These are phyloP conservation scores for Rhododendron williamsianum DNA, from an alignment of 148 eudicot genomes.

Conservation along the genomic window DNA sequence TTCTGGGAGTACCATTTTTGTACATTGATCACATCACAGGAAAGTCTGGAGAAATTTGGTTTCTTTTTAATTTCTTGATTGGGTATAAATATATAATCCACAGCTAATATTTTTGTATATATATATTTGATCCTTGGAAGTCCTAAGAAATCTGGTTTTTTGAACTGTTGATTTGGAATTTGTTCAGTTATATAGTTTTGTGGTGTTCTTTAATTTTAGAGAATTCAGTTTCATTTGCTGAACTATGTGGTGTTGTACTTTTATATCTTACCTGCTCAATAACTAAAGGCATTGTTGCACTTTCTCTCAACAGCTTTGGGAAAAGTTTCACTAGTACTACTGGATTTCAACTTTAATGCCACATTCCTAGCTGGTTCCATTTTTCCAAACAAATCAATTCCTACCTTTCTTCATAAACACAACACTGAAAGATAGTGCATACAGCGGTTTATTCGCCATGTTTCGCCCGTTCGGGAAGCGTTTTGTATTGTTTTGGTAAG, in stretches of 20 bases:
- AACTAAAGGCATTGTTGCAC: not conserved
- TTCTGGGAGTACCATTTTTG: not conserved
- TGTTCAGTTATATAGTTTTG: not conserved
- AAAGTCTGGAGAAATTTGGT: not conserved
- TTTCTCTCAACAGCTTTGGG: not conserved
- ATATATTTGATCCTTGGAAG: not conserved
- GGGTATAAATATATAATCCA: not conserved
- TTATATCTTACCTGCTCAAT: not conserved
- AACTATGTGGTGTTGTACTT: too few species aligned
- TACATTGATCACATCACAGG: not conserved
- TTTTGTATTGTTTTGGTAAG: too few species aligned
- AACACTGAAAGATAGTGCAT: too few species aligned
- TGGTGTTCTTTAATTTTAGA: not conserved
- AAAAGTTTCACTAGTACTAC: not conserved
- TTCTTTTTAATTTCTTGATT: not conserved
- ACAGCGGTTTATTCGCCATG: too few species aligned
- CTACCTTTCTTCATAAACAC: not conserved
- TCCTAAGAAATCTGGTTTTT: not conserved
- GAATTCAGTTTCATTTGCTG: not conserved
- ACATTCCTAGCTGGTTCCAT: not conserved
- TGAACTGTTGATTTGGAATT: not conserved
- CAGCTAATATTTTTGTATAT: not conserved
- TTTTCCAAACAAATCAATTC: not conserved
- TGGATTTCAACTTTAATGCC: not conserved
- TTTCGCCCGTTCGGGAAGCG: too few species aligned